Base-by-base conservation (phyloP, 2,329 filamentous ascomycete genomes). In the Phoma sp. region DNA sequence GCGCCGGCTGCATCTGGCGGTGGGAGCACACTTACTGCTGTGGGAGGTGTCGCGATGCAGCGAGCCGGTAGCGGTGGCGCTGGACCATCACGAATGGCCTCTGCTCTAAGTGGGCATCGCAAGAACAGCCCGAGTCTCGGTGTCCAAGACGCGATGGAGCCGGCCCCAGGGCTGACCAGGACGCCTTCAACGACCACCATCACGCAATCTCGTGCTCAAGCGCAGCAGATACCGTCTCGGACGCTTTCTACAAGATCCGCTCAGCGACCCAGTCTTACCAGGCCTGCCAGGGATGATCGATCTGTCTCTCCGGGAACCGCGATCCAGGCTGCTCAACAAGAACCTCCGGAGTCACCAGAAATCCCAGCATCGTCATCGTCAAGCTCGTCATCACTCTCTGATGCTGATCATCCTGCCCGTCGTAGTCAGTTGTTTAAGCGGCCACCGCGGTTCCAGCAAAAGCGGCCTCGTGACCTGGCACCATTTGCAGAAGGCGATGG, bases 51-150 rank as follows among this genome's bases (percentile, higher is more conserved):
- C 33, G 78, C 71, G 41, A 83, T 84, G 79, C 81, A 79, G 55
- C 78, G 83, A 35, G 77, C 78, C 41, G 78, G 77, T 7, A 85
- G 83, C 47, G 78, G 75, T 48, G 69, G 64, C 30, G 68, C 68
- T 52, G 75, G 77, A 69, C 74, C 70, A 52, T 69, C 73, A 14
- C 74, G 80, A 56, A 76, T 79, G 7, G 75, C 81, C 1, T 87
- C 85, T 2, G 77, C 83, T 2, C 70, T 87, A 14, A 85, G 84
- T 7, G 71, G 82, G n/a, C 81, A 83, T n/a, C 66, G 64, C 25
- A 82, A 79, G 61, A 85, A 88, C 52, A 82, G 81, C n/a, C 82
- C 83, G 2, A 68, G 81, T 75, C 80, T 8, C 77, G 79, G 36
- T 79, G 75, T 50, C n/a, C 44, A 47, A 52, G 84, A 86, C 22